phyloP scores from a whole-genome alignment of 441 rosid genomes.

The Bruguiera hainesii region DNA sequence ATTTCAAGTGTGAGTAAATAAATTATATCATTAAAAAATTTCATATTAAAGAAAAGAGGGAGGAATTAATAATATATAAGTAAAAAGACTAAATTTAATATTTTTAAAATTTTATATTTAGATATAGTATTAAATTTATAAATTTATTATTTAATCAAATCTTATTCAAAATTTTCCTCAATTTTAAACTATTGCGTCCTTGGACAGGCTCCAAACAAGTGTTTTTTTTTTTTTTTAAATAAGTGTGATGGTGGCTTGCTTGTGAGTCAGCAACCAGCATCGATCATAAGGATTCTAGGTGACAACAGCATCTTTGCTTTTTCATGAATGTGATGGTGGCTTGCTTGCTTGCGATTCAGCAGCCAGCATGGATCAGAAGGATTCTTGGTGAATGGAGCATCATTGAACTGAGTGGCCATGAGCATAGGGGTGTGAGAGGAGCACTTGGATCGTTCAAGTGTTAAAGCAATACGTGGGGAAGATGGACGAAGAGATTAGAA shows the following conservation, averaged over 20 bases:
- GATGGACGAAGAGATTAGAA: conserved; percentile 33
- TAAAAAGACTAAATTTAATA: too few relatives aligned
- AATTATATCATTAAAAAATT: too few relatives aligned
- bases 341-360: too few relatives aligned
- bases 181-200: background rate
- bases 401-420: conserved; percentile 29
- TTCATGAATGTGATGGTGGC: too few relatives aligned
- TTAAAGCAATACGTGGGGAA: conserved; percentile 29
- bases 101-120: too few relatives aligned
- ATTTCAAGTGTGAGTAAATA: too few relatives aligned
- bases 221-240: conserved; percentile 13
- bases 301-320: background rate
- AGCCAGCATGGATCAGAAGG: too few relatives aligned
- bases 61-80: too few relatives aligned
- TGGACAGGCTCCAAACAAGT: conserved; percentile 44
- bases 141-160: too few relatives aligned
- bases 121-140: too few relatives aligned
- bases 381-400: conserved; percentile 8
- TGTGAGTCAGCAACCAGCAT: conserved; percentile 22
- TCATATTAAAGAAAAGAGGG: too few relatives aligned
- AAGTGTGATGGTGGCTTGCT: conserved; percentile 13
- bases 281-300: conserved; percentile 25
- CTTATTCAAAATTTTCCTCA: too few relatives aligned
- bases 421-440: conserved; percentile 36
- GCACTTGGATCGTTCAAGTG: conserved; percentile 31